phyloP scores from a whole-genome alignment of 345 rosid genomes.

The Geranium rotundifolium region DNA sequence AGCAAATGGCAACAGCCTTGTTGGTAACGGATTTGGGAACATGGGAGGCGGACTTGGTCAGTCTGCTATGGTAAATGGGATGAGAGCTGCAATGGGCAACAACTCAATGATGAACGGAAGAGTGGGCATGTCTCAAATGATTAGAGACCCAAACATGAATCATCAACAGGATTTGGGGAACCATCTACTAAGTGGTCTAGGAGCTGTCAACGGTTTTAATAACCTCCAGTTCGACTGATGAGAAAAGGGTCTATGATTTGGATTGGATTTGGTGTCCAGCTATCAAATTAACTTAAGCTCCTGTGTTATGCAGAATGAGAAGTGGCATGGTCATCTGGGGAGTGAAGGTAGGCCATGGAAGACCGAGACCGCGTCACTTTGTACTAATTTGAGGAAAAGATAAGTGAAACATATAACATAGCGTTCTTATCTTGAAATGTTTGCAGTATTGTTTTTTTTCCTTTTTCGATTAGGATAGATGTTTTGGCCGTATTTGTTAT shows the following conservation, averaged over 20 bases:
- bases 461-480: too few relatives aligned
- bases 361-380: not conserved
- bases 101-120: constrained; percentile 66
- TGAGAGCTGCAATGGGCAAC: constrained; percentile 50
- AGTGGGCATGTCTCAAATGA: constrained; percentile 38
- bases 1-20: constrained; percentile 14
- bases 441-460: not conserved
- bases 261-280: constrained; percentile 7
- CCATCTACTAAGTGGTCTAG: constrained; percentile 57
- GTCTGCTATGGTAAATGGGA: constrained; percentile 47
- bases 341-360: not conserved
- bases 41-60: constrained; percentile 56
- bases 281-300: constrained; percentile 15
- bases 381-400: not conserved
- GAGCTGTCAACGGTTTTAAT: constrained; percentile 62
- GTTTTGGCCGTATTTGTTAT: too few relatives aligned
- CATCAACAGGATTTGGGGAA: constrained; percentile 78
- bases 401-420: not conserved
- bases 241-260: constrained; percentile 11
- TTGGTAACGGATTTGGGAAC: constrained; percentile 45
- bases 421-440: not conserved
- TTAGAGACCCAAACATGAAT: constrained; percentile 51
- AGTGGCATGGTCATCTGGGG: not conserved
- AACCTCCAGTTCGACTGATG: constrained; percentile 82
- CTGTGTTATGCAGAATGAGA: constrained; percentile 20